These are phyloP conservation scores for Ziziphus jujuba DNA, from an alignment of 306 rosid species.

Conservation along the genomic window DNA sequence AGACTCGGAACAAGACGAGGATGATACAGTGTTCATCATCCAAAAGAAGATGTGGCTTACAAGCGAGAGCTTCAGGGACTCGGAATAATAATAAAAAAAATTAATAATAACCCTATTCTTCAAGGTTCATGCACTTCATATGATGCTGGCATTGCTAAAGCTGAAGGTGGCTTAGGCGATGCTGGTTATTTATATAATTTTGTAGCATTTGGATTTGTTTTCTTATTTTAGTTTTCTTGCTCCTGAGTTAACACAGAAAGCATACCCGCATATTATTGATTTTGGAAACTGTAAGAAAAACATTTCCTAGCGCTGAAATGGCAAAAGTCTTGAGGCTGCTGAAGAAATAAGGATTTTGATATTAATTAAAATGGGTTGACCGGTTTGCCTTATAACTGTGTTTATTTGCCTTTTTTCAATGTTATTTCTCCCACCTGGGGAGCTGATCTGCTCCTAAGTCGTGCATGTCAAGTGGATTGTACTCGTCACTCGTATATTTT, in stretches of 20 bases:
- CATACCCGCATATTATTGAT: neutral
- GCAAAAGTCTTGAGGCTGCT: neutral
- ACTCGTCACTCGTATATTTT: too few relatives aligned
- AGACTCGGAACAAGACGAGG: constrained; percentile 54
- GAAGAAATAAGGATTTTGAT: constrained; percentile 7
- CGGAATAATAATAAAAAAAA: constrained; percentile 68
- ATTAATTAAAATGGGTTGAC: neutral
- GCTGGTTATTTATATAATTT: constrained; percentile 28
- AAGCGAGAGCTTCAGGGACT: constrained; percentile 67
- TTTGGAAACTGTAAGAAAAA: constrained; percentile 14
- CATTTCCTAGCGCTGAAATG: constrained; percentile 1
- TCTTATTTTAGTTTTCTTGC: neutral
- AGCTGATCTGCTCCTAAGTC: too few relatives aligned
- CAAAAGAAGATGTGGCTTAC: constrained; percentile 97
- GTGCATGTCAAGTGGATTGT: too few relatives aligned
- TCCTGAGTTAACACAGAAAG: constrained; percentile 15
- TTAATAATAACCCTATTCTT: constrained; percentile 16
- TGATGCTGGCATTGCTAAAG: constrained; percentile 1
- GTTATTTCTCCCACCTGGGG: neutral
- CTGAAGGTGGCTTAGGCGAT: constrained; percentile 1
- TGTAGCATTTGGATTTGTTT: constrained; percentile 22
- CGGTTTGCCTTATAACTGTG: neutral
- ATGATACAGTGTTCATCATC: constrained; percentile 58
- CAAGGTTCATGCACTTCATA: constrained; percentile 12
- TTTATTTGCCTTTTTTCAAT: neutral